A percentile compares a stretch with the other conserved stretches of the same genome.
Conservation (phyloP, 1,139 yeast genomes). For the Casaregolazyma lundiana region DNA sequence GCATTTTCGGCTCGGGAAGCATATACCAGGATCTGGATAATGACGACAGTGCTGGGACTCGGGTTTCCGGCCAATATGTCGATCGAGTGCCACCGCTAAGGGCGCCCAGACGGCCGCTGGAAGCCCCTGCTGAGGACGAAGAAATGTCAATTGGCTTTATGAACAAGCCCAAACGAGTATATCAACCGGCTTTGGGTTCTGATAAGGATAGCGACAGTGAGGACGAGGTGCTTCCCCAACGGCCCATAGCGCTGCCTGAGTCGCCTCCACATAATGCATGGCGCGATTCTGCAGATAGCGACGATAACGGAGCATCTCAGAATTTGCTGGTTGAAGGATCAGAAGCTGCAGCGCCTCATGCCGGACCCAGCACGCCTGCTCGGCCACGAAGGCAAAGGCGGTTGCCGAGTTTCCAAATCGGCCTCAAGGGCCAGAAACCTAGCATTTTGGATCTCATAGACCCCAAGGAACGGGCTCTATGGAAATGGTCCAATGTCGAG, state of each 20-base stretch:
- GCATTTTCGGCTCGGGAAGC: slow-evolving; percentile 19
- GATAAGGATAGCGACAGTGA: slow-evolving; percentile 9
- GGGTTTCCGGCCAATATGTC: neutral
- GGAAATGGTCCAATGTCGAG: slow-evolving; percentile 95
- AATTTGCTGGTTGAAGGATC: slow-evolving; percentile 1
- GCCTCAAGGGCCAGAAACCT: slow-evolving; percentile 4
- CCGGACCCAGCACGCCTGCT: neutral
- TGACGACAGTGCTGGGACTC: neutral
- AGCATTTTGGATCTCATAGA: slow-evolving; percentile 24
- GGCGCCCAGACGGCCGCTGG: neutral
- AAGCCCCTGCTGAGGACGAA: slow-evolving; percentile 3
- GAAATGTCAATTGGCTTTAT: slow-evolving; percentile 5
- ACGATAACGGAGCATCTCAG: slow-evolving; percentile 10
- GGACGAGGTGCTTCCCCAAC: neutral
- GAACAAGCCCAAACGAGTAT: neutral
- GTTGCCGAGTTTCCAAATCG: neutral
- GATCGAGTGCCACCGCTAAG: slow-evolving; percentile 1
- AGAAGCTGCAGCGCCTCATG: slow-evolving; percentile 1
- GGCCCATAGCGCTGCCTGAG: slow-evolving; percentile 4
- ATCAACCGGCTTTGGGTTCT: slow-evolving; percentile 1
- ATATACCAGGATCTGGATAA: slow-evolving; percentile 17
- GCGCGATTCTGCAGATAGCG: slow-evolving; percentile 5
- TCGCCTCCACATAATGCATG: slow-evolving; percentile 7
- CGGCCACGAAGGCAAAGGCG: neutral
- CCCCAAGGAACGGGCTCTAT: slow-evolving; percentile 77